Conservation (phyloP, 148 eudicot genomes). For the Arbutus unedo region DNA sequence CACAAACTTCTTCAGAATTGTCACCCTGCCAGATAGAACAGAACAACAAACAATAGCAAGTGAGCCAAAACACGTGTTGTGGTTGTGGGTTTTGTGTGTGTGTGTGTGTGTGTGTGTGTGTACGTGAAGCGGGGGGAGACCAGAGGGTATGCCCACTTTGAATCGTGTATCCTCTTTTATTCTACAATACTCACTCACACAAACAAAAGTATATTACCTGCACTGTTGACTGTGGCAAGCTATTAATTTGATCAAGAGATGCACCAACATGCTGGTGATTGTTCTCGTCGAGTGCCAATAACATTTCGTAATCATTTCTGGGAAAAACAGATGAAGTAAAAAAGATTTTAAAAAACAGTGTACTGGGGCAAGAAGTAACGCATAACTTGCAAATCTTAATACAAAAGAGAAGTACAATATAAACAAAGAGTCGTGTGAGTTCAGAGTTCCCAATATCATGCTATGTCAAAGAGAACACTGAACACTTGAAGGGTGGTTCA, state of each 20-base stretch:
- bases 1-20: constrained; percentile 58
- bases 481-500: neutral
- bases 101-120: too few relatives aligned
- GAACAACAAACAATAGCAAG: constrained; percentile 9
- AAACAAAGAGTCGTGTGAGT: neutral
- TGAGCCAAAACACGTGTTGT: neutral
- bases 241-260: constrained; percentile 50
- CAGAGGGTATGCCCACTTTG: neutral
- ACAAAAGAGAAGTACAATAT: neutral
- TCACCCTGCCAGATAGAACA: constrained; percentile 48
- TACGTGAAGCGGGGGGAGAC: too few relatives aligned
- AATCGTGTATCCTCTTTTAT: neutral
- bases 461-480: neutral
- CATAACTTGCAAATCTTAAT: neutral
- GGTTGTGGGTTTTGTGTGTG: too few relatives aligned
- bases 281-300: constrained; percentile 92
- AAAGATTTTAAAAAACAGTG: neutral
- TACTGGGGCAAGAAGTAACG: neutral
- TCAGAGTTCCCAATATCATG: neutral
- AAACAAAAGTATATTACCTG: constrained; percentile 38
- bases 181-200: neutral
- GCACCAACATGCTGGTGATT: constrained; percentile 80
- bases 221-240: constrained; percentile 73
- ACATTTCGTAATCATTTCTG: constrained; percentile 87
- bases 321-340: neutral